Evolutionary conservation across 2,329 filamentous ascomycete genomes (phyloP), one percentile per base, ranked within the genome.

Genomic region (Paraphoma sp.): DNA sequence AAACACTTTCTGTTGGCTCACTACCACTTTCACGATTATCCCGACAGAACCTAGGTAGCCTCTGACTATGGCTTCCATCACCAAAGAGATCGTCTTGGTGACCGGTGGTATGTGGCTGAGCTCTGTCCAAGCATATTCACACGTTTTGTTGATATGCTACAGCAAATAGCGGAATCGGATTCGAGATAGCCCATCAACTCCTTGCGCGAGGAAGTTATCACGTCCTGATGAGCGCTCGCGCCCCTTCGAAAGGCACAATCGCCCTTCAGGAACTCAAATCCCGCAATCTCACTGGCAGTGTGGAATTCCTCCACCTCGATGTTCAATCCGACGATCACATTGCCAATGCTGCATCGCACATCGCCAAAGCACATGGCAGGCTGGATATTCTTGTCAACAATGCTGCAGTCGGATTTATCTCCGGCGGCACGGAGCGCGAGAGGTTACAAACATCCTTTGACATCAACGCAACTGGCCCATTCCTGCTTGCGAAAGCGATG

Each of bases 111-210:
- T 6, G 58, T 42, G 4, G 40, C 5, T n/a, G 23, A 23, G 23
- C 11, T 41, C 47, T 23, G 6, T 14, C 4, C 8, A 42, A 11
- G 5, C 28, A 16, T 7, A 16, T n/a, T 23, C 7, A 44, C n/a
- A 9, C 43, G 9, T n/a, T 31, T n/a, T 31, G 8, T 28, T 49
- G 38, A 53, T 38, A 29, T 42, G 47, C 31, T 41, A 23, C 17
- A 51, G 80, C 76, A 18, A 84, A 81, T 61, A 77, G 76, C 51
- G 82, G 82, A 50, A 82, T 84, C 28, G 82, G 83, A 30, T 79
- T 78, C 56, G 81, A 82, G 53, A 74, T 80, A 9, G 78, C 77
- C 6, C 71, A 74, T 48, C 69, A 76, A 38, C 72, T 78, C 1
- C 74, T 80, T 8, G 62, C 76, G 3, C 63, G 72, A 38, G 69